Evolutionary conservation across 179 eudicot species (phyloP), one percentile per base, ranked within the genome.

Genomic region (Silene vulgaris): DNA sequence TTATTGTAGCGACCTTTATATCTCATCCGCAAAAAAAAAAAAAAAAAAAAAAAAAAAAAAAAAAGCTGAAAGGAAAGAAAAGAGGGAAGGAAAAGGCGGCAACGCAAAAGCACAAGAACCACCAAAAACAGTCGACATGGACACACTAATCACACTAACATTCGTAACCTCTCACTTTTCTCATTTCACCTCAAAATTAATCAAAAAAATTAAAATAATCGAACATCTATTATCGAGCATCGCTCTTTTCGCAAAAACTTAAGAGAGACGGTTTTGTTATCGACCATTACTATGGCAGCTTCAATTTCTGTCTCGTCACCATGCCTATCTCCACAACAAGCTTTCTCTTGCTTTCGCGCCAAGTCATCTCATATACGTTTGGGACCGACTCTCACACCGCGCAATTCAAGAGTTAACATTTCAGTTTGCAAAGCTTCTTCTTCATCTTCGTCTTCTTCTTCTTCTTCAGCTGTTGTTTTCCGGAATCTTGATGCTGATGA

Each of bases 401-500:
- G 80, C 20, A 78, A 74, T 57, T 76, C 80, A 1, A 72, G 78
- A 71, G 28, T 69, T 37, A 21, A 71, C 45, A 50, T 76, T 71
- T 74, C 84, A 60, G 74, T 84, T 62, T 84, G 80, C 71, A 76
- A 82, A 82, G 88, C 90, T 62, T 63, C 88, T 28, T 14, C 65
- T 63, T 6, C 73, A 19, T 4, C 76, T 16, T 54, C 62, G 8
- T 11, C 50, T 16, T 11, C 77, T 4, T 60, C 78, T 60, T 29
- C 82, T 32, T 54, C 79, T 9, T 17, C 84, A 3, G 32, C 87
- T 19, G 85, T 88, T 74, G 85, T 74, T 23, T 88, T 87, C 66
- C 90, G 88, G n/a, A 83, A 87, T 76, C 92, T 94, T 12, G 92
- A 94, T n/a, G 97, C 98, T 5, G 97, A 92, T 80, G 98, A 94